Evolutionary conservation across 2,329 filamentous ascomycete genomes (phyloP).

Genomic region (Alternaria sp.): DNA sequence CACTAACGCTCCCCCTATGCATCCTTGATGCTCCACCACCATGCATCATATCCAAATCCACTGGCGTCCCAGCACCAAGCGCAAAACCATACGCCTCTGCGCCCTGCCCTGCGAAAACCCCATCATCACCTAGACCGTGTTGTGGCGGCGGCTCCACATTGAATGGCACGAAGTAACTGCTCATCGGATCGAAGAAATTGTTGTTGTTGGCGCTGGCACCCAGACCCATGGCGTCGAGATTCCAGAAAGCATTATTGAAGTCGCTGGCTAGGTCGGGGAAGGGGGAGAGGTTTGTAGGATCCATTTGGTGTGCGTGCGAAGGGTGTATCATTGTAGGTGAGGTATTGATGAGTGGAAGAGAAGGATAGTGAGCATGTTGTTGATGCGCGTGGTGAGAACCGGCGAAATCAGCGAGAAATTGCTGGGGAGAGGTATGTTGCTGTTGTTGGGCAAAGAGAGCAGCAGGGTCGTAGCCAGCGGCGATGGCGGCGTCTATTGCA

Average conservation of each 20-base stretch:
- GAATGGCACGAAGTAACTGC: slow-evolving; percentile 92
- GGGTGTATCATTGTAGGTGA: slow-evolving; percentile 41
- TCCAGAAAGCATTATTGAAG: slow-evolving; percentile 47
- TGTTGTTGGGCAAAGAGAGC: slow-evolving; percentile 40
- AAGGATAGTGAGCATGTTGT: slow-evolving; percentile 31
- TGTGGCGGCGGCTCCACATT: slow-evolving; percentile 78
- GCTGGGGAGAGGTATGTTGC: slow-evolving; percentile 37
- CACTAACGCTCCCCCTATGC: slow-evolving; percentile 9
- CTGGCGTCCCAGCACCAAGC: slow-evolving; percentile 19
- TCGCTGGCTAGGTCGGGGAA: slow-evolving; percentile 46
- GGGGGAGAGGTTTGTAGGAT: slow-evolving; percentile 32
- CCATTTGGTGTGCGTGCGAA: slow-evolving; percentile 42
- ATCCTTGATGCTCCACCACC: neutral
- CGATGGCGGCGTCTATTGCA: slow-evolving; percentile 35
- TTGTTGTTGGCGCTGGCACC: slow-evolving; percentile 24
- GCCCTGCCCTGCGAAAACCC: slow-evolving; percentile 30
- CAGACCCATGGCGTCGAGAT: slow-evolving; percentile 44
- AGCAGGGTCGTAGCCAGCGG: slow-evolving; percentile 39
- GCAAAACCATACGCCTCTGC: slow-evolving; percentile 23
- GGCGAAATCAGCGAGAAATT: slow-evolving; percentile 57
- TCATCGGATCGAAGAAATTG: slow-evolving; percentile 56
- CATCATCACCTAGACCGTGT: slow-evolving; percentile 48
- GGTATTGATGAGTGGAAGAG: slow-evolving; percentile 52
- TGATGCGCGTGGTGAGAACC: slow-evolving; percentile 56
- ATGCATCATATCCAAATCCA: slow-evolving; percentile 26